phyloP scores from a whole-genome alignment of 2,329 filamentous ascomycete genomes.

The Ascosphaera aggregata region DNA sequence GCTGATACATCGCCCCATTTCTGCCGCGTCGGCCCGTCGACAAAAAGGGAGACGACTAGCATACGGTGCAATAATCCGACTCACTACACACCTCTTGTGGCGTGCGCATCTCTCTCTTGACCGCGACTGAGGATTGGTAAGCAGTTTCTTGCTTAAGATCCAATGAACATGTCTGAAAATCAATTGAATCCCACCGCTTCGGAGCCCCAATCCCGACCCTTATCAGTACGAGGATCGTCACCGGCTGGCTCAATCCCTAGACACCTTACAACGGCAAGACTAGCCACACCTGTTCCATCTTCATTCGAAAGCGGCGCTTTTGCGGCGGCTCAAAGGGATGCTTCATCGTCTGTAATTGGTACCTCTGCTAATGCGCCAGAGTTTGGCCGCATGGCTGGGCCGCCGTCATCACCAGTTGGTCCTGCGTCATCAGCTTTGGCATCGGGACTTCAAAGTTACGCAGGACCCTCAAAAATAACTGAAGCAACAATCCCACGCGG shows the following conservation, averaged over 20 bases:
- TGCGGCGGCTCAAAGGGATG: slow-evolving; percentile 9
- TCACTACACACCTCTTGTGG: too few relatives aligned
- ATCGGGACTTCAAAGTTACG: slow-evolving; percentile 54
- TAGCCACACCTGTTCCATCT: slow-evolving; percentile 33
- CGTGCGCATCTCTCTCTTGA: too few relatives aligned
- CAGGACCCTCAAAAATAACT: not conserved
- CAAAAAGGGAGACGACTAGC: too few relatives aligned
- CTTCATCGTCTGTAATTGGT: not conserved
- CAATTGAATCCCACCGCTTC: slow-evolving; percentile 6
- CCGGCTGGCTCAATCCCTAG: slow-evolving; percentile 21
- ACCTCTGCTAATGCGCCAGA: slow-evolving; percentile 13
- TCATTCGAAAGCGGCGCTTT: slow-evolving; percentile 7
- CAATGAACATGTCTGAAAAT: not conserved
- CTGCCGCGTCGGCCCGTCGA: too few relatives aligned
- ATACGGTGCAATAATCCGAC: too few relatives aligned
- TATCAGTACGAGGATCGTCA: slow-evolving; percentile 13
- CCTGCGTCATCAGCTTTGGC: slow-evolving; percentile 75
- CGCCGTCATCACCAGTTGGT: slow-evolving; percentile 37
- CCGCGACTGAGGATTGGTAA: too few relatives aligned
- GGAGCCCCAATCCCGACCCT: slow-evolving; percentile 7
- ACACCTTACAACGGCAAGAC: slow-evolving; percentile 29
- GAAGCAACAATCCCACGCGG: not conserved
- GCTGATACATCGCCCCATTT: too few relatives aligned
- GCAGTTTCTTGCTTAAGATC: too few relatives aligned
- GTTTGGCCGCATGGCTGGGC: not conserved